Base-by-base conservation (phyloP, 306 rosid species). In the Cajanus cajan region DNA sequence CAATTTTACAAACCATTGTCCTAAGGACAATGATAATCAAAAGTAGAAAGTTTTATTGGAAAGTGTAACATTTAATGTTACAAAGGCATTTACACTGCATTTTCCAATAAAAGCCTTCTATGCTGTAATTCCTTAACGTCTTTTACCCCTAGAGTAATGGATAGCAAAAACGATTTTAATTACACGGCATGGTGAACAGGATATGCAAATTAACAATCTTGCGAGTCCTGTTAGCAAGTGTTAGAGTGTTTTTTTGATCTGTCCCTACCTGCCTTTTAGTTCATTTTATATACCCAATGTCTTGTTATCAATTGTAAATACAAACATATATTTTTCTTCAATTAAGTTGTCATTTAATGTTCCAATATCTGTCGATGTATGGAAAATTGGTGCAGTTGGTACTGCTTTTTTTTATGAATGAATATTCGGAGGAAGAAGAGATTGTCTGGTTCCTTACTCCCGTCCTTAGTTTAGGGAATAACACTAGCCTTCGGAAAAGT, bases 261-360 rank as follows among this genome's bases (percentile, higher is more conserved):
- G 37, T 70, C 7, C 70, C 44, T 59, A 67, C 64, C 39, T 21
- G 54, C n/a, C 52, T 44, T 61, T 50, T 34, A 37, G 67, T 82
- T 54, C 64, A 77, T 82, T 77, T 65, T 4, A 43, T 78, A 52
- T 63, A 52, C 64, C 82, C 68, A 21, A 45, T 70, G 21, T 43
- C 79, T 33, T 34, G 18, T 10, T 54, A 47, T 82, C 70, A 83
- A 67, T 25, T 83, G 83, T 78, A 78, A 83, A 83, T 83, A 67
- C 44, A 37, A 22, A 8, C 55, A 40, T 71, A 34, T 65, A 45
- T 72, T 43, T 77, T 34, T 28, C 66, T 72, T 78, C 25, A 18
- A 72, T 64, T 7, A 34, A 34, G n/a, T 63, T 78, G 64, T 41
- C 67, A 16, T 58, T 48, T 68, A 28, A 43, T 22, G 11, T 44